Percentiles rank a stretch among this genome's conserved stretches.
Evolutionary conservation across 2,329 filamentous ascomycete species (phyloP).

Genomic region (Ceratocystis variospora): DNA sequence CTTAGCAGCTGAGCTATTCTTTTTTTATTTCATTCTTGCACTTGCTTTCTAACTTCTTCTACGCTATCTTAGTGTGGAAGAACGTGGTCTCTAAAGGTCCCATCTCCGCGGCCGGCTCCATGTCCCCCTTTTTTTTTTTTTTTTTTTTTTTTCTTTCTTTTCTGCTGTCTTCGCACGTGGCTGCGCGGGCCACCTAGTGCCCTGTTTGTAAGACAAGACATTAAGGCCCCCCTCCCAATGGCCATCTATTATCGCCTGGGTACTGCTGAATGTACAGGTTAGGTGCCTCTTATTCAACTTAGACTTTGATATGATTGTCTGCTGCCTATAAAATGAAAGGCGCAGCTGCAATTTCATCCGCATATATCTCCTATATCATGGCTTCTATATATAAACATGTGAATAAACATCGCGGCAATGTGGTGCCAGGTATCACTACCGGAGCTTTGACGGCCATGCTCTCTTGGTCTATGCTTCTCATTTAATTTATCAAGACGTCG

Average conservation of each 20-base stretch:
- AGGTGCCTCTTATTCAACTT: no score
- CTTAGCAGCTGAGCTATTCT: neutral
- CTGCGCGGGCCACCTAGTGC: neutral
- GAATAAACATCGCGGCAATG: neutral
- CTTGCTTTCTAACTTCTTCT: constrained; percentile 1
- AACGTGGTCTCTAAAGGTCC: neutral
- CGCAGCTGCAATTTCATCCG: neutral
- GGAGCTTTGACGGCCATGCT: neutral
- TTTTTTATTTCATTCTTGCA: neutral
- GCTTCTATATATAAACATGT: neutral
- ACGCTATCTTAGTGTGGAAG: neutral
- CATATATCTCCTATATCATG: neutral
- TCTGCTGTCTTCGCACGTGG: neutral
- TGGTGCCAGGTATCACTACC: neutral
- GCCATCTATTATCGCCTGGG: no score
- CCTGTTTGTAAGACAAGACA: neutral
- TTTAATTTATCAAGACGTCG: neutral
- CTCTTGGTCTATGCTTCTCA: neutral
- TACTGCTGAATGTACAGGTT: no score
- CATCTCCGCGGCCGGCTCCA: neutral
- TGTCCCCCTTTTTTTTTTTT: no score
- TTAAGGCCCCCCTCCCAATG: neutral
- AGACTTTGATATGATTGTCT: neutral
- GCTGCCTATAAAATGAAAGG: neutral
- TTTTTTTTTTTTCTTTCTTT: neutral